These are phyloP conservation scores for Rhodotorula kratochvilovae DNA, from an alignment of 768 basidiomycete genomes.

Conservation along the genomic window DNA sequence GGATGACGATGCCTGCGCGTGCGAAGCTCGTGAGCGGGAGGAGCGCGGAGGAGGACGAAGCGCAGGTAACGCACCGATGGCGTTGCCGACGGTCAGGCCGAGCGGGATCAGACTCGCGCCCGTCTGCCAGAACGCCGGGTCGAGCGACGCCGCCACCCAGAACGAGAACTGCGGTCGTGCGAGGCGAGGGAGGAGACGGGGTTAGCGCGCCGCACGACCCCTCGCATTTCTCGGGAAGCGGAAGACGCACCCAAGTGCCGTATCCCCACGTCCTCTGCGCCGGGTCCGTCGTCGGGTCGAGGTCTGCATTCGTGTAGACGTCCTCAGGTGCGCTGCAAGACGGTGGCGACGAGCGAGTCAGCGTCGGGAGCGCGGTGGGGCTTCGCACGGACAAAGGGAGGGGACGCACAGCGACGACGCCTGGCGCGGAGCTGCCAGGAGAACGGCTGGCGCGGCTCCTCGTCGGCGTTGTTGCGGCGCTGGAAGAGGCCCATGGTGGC, in stretches of 20 bases:
- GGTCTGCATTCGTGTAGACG: conserved; percentile 35
- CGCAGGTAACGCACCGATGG: conserved; percentile 12
- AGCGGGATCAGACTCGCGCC: conserved; percentile 27
- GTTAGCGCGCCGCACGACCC: background rate
- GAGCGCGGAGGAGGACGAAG: background rate
- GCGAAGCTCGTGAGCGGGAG: background rate
- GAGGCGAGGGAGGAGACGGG: background rate
- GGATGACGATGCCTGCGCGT: conserved; percentile 56
- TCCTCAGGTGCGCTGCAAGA: conserved; percentile 25
- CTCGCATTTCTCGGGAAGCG: background rate
- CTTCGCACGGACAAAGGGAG: too few relatives aligned
- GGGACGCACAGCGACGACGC: conserved; percentile 23
- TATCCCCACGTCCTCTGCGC: conserved; percentile 29
- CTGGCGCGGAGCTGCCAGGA: conserved; percentile 12
- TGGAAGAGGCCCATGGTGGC: background rate
- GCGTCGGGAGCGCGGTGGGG: too few relatives aligned
- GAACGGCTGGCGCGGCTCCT: background rate
- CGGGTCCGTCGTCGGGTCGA: conserved; percentile 27
- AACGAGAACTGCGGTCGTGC: conserved; percentile 15
- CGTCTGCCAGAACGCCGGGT: conserved; percentile 26
- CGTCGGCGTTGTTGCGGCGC: background rate
- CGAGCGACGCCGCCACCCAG: conserved; percentile 34
- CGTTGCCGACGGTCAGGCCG: conserved; percentile 10
- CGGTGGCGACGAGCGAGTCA: too few relatives aligned
- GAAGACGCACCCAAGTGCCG: conserved; percentile 16